Evolutionary conservation across 1,284 basidiomycete species (phyloP).

Genomic region (Polyporus tsugae): DNA sequence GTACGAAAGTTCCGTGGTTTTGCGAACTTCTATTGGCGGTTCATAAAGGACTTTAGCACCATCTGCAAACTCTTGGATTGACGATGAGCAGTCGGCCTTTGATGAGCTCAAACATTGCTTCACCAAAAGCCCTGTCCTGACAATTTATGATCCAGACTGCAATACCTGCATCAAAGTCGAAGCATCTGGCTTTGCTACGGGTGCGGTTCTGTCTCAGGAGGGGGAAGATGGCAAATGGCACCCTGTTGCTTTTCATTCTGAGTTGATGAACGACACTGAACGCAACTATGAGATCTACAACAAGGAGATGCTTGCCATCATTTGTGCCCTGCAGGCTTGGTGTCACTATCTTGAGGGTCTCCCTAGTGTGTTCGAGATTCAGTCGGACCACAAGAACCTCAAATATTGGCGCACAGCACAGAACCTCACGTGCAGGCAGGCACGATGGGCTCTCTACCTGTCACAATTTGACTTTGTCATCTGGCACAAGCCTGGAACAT

Average conservation of each 20-base stretch:
- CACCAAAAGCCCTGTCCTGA: neutral
- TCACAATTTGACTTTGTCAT: slow-evolving; percentile 48
- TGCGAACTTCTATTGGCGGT: slow-evolving; percentile 49
- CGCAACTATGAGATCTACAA: slow-evolving; percentile 48
- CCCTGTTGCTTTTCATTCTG: slow-evolving; percentile 15
- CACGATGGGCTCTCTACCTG: slow-evolving; percentile 49
- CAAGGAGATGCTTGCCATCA: slow-evolving; percentile 47
- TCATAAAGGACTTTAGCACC: slow-evolving; percentile 48
- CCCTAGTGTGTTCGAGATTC: slow-evolving; percentile 22
- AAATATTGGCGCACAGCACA: slow-evolving; percentile 47
- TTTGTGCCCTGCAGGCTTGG: slow-evolving; percentile 43
- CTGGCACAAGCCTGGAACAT: slow-evolving; percentile 47
- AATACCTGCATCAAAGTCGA: neutral
- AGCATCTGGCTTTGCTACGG: neutral
- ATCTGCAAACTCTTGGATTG: slow-evolving; percentile 42
- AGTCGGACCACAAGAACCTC: slow-evolving; percentile 55
- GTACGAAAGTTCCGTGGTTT: slow-evolving; percentile 34
- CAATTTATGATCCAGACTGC: neutral
- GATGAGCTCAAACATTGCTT: neutral
- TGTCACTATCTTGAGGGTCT: slow-evolving; percentile 42
- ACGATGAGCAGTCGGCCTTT: slow-evolving; percentile 9
- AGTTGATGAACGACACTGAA: slow-evolving; percentile 4
- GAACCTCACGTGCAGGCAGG: slow-evolving; percentile 48
- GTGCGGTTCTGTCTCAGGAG: neutral
- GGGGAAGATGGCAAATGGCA: slow-evolving; percentile 12